Evolutionary conservation across 306 rosid genomes (phyloP).

Genomic region (Quercus parvula): DNA sequence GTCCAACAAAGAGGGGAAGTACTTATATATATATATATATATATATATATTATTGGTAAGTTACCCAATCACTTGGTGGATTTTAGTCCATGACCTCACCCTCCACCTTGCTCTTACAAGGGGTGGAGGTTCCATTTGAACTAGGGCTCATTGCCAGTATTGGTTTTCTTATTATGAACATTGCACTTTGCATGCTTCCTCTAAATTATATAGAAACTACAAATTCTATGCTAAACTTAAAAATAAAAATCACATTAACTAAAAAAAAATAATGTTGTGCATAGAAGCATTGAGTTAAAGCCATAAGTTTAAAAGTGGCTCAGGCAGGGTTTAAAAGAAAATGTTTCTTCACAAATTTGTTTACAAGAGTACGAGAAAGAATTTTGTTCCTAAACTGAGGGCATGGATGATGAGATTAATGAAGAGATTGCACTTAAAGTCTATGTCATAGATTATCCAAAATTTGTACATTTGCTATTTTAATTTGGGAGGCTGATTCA

Average conservation of each 20-base stretch:
- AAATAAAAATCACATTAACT: too few species aligned
- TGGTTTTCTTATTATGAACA: neutral
- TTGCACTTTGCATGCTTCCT: neutral
- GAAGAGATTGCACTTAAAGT: neutral
- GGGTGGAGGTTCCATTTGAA: too few species aligned
- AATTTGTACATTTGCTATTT: neutral
- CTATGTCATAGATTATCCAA: neutral
- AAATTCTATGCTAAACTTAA: neutral
- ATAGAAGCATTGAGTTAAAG: neutral
- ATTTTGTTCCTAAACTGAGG: neutral
- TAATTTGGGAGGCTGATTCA: neutral
- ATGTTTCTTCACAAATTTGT: neutral
- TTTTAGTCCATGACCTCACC: too few species aligned
- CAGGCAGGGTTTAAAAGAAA: neutral
- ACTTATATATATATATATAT: too few species aligned
- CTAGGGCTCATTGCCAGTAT: neutral
- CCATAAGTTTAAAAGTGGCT: neutral
- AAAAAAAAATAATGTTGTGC: neutral
- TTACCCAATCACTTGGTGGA: too few species aligned
- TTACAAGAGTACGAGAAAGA: neutral
- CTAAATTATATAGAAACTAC: neutral
- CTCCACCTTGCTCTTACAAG: too few species aligned
- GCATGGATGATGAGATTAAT: neutral
- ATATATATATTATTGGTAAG: too few species aligned
- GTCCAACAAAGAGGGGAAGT: neutral